Evolutionary conservation across 2,329 filamentous ascomycete species (phyloP), one percentile per base, ranked within the genome.

Genomic region (Arachnopeziza araneosa): DNA sequence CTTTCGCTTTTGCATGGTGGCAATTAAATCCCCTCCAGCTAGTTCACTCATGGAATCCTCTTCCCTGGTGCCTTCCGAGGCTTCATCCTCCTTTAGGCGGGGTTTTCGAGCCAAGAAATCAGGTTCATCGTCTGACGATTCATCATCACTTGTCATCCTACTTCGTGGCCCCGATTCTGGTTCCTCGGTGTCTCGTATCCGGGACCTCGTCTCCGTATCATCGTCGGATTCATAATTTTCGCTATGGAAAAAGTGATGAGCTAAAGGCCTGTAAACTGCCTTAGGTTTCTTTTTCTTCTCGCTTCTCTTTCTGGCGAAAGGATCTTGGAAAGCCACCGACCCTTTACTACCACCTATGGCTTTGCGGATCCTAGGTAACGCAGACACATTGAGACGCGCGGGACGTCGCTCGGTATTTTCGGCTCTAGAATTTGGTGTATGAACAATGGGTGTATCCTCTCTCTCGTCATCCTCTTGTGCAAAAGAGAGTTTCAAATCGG

Each of bases 181-280:
- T 65, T 95, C 93, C 71, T 96, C 93, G 0, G 90, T 96, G 71
- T 93, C 91, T 52, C 87, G 82, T 54, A 87, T 75, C 14, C 88
- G 85, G 36, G 83, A 88, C 55, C 80, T 76, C 53, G 83, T 83
- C 64, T 84, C 83, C 1, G 75, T 78, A 59, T 97, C 92, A 66
- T 96, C 93, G 65, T 96, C 93, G 0, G 91, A 96, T 72, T 97
- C 91, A n/a, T 82, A 82, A 48, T 89, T 89, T 50, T 91, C 88
- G 64, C 89, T 89, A 63, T 88, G 84, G 70, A 89, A 83, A 63
- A 95, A 79, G 36, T 87, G 84, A 75, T 96, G 89, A 72, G 96
- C 91, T 21, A 98, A 80, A 7, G 91, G 90, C 57, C 92, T 85
- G 19, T 81, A 78, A 72, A 92, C 24, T 24, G 57, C 24, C 24